These are phyloP conservation scores for Aureobasidium sp. DNA, from an alignment of 2,329 filamentous ascomycete genomes.

Conservation along the genomic window DNA sequence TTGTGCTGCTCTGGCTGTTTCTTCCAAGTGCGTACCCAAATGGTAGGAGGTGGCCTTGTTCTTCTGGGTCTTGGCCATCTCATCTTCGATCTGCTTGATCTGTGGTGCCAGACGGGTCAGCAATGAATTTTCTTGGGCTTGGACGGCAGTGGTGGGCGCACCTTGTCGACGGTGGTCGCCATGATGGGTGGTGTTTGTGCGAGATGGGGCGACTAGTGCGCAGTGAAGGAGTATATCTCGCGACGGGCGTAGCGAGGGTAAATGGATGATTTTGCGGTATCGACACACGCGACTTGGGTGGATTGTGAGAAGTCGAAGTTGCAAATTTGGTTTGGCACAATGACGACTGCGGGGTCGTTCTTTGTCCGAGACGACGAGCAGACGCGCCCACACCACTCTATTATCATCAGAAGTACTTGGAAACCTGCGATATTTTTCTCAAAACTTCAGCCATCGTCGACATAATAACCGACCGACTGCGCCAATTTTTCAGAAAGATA, in stretches of 20 bases:
- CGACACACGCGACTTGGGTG: neutral
- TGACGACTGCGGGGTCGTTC: slow-evolving; percentile 14
- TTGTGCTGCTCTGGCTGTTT: neutral
- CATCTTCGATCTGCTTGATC: slow-evolving; percentile 96
- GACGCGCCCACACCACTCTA: neutral
- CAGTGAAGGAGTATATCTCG: neutral
- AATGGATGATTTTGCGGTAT: neutral
- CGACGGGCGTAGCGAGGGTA: neutral
- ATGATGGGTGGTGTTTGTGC: slow-evolving; percentile 50
- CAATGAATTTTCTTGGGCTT: slow-evolving; percentile 28
- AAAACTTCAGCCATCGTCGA: neutral
- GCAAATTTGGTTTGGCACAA: slow-evolving; percentile 12
- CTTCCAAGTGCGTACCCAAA: slow-evolving; percentile 50
- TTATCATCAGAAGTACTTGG: neutral
- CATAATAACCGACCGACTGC: neutral
- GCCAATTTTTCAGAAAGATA: neutral
- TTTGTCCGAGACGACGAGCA: neutral
- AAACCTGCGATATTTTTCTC: neutral
- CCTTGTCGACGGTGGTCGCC: slow-evolving; percentile 97
- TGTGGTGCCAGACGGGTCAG: slow-evolving; percentile 36
- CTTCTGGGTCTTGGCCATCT: slow-evolving; percentile 97
- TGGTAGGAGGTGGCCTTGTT: slow-evolving; percentile 94
- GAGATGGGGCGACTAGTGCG: neutral
- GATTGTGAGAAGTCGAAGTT: slow-evolving; percentile 11
- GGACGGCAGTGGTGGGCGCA: slow-evolving; percentile 28